phyloP scores from a whole-genome alignment of 495 filamentous ascomycete genomes.

The Penicillium argentinense region DNA sequence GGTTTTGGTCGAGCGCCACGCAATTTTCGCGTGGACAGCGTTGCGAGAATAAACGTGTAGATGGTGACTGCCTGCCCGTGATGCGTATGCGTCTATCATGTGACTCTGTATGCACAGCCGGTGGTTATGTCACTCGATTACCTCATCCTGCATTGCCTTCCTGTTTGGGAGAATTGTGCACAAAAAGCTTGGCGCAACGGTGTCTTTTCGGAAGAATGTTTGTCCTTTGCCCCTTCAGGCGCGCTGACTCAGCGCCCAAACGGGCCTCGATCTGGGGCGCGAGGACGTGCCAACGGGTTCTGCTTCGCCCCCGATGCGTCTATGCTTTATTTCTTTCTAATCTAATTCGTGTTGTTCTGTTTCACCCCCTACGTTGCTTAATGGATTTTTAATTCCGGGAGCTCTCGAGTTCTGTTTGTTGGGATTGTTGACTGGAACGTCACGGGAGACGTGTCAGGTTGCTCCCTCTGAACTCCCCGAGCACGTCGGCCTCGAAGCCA shows the following conservation, averaged over 20 bases:
- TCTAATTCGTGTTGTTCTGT: constrained; percentile 11
- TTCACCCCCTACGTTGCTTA: constrained; percentile 7
- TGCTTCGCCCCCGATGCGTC: constrained; percentile 7
- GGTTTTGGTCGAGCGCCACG: no score
- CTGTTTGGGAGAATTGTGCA: not conserved
- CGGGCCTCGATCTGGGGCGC: constrained; percentile 7
- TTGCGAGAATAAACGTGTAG: no score
- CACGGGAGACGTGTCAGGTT: constrained; percentile 36
- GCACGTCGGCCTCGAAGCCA: constrained; percentile 7
- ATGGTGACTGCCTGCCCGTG: not conserved
- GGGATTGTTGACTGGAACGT: constrained; percentile 30
- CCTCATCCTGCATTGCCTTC: not conserved
- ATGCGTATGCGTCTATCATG: not conserved
- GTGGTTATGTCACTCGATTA: no score
- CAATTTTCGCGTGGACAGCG: no score
- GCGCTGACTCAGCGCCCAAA: not conserved
- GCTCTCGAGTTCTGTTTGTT: constrained; percentile 6
- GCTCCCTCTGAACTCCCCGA: constrained; percentile 10
- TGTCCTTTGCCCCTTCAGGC: not conserved
- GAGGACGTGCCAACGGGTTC: no score
- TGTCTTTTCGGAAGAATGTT: constrained; percentile 17
- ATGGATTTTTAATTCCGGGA: constrained; percentile 22
- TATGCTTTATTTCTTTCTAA: constrained; percentile 13
- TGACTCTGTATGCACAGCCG: no score
- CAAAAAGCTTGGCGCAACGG: constrained; percentile 5